These are phyloP conservation scores for sorghum (Sorghum bicolor) DNA, from an alignment of 176 grass and related monocot genomes.

Conservation along the genomic window Sorghum_bicolor_NCBIv3 NC_012873.2:63182001-63182500, in stretches of 20 bases:
- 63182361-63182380: no score
- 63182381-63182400: no score
- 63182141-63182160: no score
- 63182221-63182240: not conserved
- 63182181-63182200: conserved; percentile 4
- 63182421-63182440: not conserved
- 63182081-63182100: conserved; percentile 24
- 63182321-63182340: no score
- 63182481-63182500: no score
- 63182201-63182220: not conserved
- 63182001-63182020: conserved; percentile 30
- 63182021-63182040: not conserved
- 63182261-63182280: no score
- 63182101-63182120: conserved; percentile 5
- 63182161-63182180: not conserved
- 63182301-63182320: no score
- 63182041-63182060: conserved; percentile 24
- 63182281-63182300: no score
- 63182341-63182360: no score
- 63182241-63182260: no score
- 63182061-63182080: conserved; percentile 29
- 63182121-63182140: no score
- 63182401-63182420: not conserved
- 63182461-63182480: not conserved
- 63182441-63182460: not conserved